These are phyloP conservation scores for Hyaloraphidium curvatum DNA, from an alignment of 192 early-diverging fungal species.

Conservation along the genomic window DNA sequence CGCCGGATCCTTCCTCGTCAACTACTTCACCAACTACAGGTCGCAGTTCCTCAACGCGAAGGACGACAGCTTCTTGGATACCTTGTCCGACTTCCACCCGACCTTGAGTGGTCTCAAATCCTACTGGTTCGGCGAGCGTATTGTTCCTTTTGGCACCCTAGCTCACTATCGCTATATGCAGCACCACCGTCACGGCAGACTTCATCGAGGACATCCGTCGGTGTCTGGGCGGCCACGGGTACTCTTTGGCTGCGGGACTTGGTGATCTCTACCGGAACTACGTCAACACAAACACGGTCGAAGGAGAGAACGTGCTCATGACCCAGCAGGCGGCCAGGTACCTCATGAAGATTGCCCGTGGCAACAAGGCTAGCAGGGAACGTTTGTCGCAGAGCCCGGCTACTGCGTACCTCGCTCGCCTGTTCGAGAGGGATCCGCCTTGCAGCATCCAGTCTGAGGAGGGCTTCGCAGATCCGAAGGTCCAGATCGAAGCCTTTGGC, in stretches of 20 bases:
- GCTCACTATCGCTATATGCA: no score
- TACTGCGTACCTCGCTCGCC: constrained; percentile 33
- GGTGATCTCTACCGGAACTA: constrained; percentile 44
- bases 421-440: constrained; percentile 6
- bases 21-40: no score
- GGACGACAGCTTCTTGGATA: no score
- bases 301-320: constrained; percentile 70
- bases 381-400: constrained; percentile 22
- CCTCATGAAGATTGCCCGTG: constrained; percentile 45
- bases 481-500: constrained; percentile 49
- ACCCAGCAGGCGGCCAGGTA: constrained; percentile 71
- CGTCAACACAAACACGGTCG: constrained; percentile 58
- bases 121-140: no score
- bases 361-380: neutral
- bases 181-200: no score
- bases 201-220: constrained; percentile 58
- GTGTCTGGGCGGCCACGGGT: constrained; percentile 61
- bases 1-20: no score
- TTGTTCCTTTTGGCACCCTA: no score
- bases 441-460: constrained; percentile 4
- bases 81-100: no score
- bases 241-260: constrained; percentile 51
- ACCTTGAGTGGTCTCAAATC: no score
- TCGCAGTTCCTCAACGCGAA: no score
- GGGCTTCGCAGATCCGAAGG: constrained; percentile 35